phyloP scores from a whole-genome alignment of 257 asterid genomes.

The Knoxia roxburghii region DNA sequence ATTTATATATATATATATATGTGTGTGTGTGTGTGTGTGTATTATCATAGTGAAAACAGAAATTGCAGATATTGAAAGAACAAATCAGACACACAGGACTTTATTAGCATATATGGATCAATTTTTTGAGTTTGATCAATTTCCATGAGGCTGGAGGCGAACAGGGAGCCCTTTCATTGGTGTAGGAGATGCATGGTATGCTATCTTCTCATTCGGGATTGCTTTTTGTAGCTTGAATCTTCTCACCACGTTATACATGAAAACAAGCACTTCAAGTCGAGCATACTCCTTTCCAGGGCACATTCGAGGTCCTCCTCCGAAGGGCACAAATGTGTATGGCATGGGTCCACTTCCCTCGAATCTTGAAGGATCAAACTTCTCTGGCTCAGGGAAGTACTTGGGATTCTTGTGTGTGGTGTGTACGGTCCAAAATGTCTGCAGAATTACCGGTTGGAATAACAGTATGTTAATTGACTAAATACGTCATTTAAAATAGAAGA shows the following conservation, averaged over 20 bases:
- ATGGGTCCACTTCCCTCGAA: constrained; percentile 7
- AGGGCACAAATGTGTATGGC: constrained; percentile 14
- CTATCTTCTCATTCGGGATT: background rate
- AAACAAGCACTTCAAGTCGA: background rate
- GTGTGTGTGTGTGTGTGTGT: too few relatives aligned
- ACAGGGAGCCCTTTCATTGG: constrained; percentile 1
- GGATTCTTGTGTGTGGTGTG: constrained; percentile 4
- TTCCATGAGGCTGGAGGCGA: background rate
- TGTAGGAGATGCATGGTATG: background rate
- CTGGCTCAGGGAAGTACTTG: background rate
- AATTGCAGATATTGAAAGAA: background rate
- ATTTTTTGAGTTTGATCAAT: background rate
- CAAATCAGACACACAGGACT: background rate
- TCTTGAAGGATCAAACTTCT: background rate
- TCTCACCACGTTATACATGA: background rate
- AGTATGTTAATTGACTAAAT: background rate
- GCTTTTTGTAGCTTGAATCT: background rate
- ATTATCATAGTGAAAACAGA: too few relatives aligned
- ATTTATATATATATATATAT: too few relatives aligned
- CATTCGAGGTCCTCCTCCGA: constrained; percentile 16
- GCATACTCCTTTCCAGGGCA: constrained; percentile 8
- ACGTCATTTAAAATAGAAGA: too few relatives aligned
- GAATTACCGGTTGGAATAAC: too few relatives aligned
- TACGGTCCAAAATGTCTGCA: constrained; percentile 3
- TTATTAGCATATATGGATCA: background rate